Evolutionary conservation across 2,329 filamentous ascomycete genomes (phyloP).

Genomic region (Sporothrix brunneoviolacea): DNA sequence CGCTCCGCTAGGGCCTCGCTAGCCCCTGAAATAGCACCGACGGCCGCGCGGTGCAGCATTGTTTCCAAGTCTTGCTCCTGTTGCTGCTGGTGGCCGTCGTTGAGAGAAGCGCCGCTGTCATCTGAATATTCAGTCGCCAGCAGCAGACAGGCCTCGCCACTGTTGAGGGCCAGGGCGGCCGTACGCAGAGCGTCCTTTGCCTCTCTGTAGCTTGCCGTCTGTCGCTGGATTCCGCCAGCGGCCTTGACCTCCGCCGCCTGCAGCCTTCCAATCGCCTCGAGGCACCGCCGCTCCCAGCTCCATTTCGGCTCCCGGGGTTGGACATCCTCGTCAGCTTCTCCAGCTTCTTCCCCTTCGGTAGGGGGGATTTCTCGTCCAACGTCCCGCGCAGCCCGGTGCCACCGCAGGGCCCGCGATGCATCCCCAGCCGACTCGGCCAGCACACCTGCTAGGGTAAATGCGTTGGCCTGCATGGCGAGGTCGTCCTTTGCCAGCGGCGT

Average conservation of each 20-base stretch:
- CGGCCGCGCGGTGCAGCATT: slow-evolving; percentile 25
- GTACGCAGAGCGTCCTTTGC: slow-evolving; percentile 21
- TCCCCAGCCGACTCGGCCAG: slow-evolving; percentile 19
- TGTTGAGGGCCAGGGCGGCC: slow-evolving; percentile 28
- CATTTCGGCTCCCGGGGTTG: slow-evolving; percentile 21
- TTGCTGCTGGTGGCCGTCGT: too few species aligned
- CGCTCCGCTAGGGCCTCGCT: slow-evolving; percentile 11
- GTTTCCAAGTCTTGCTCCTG: slow-evolving; percentile 17
- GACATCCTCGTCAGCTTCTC: background rate
- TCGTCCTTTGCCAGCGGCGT: background rate
- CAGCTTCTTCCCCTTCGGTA: background rate
- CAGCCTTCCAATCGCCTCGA: slow-evolving; percentile 25
- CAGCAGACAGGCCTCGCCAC: slow-evolving; percentile 21
- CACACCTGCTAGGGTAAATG: slow-evolving; percentile 31
- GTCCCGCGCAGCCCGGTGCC: slow-evolving; percentile 17
- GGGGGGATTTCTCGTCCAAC: background rate
- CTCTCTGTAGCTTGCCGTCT: background rate
- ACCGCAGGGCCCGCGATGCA: slow-evolving; percentile 24
- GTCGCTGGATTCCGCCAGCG: slow-evolving; percentile 7
- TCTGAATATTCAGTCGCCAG: slow-evolving; percentile 24
- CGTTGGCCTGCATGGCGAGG: slow-evolving; percentile 24
- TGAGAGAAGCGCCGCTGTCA: background rate
- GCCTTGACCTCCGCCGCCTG: slow-evolving; percentile 12
- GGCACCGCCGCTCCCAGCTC: slow-evolving; percentile 30
- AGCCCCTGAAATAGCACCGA: slow-evolving; percentile 24